These are phyloP conservation scores for Sphaceloma murrayae DNA, from an alignment of 2,329 filamentous ascomycete species.

Conservation along the genomic window DNA sequence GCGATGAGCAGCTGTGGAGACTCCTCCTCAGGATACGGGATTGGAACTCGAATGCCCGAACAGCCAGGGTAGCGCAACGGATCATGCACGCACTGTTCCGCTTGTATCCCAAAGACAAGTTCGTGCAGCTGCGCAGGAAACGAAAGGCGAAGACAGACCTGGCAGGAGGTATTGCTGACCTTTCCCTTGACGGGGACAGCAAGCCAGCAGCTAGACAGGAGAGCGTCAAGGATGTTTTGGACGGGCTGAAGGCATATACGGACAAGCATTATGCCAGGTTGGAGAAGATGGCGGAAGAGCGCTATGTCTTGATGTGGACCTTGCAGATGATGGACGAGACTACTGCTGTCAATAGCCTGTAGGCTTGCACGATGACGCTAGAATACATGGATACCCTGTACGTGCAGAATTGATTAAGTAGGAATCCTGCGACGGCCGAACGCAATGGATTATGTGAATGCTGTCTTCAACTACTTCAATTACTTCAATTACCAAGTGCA, in stretches of 20 bases:
- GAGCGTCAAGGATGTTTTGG: slow-evolving; percentile 72
- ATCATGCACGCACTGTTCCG: slow-evolving; percentile 71
- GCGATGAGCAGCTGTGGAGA: slow-evolving; percentile 75
- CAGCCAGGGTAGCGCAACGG: slow-evolving; percentile 73
- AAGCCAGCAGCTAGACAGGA: slow-evolving; percentile 39
- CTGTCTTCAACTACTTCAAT: no score
- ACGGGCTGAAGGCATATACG: slow-evolving; percentile 81
- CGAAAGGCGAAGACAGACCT: slow-evolving; percentile 19
- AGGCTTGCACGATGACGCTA: no score
- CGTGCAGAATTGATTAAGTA: no score
- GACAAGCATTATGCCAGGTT: slow-evolving; percentile 85
- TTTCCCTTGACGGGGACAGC: slow-evolving; percentile 22
- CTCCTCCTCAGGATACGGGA: slow-evolving; percentile 76
- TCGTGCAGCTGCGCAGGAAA: slow-evolving; percentile 44
- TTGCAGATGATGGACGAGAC: slow-evolving; percentile 82
- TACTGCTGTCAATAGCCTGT: slow-evolving; percentile 21
- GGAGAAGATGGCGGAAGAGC: slow-evolving; percentile 87
- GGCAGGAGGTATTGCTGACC: slow-evolving; percentile 27
- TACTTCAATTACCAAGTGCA: no score
- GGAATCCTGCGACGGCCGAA: no score
- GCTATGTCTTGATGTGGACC: slow-evolving; percentile 88
- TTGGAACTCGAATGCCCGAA: slow-evolving; percentile 95
- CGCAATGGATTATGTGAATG: no score
- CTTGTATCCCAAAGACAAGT: slow-evolving; percentile 67
- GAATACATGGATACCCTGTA: no score